A percentile compares a stretch with the other conserved stretches of the same genome.
These are phyloP conservation scores for Solanum etuberosum DNA, from an alignment of 257 asterid species.

Conservation along the genomic window DNA sequence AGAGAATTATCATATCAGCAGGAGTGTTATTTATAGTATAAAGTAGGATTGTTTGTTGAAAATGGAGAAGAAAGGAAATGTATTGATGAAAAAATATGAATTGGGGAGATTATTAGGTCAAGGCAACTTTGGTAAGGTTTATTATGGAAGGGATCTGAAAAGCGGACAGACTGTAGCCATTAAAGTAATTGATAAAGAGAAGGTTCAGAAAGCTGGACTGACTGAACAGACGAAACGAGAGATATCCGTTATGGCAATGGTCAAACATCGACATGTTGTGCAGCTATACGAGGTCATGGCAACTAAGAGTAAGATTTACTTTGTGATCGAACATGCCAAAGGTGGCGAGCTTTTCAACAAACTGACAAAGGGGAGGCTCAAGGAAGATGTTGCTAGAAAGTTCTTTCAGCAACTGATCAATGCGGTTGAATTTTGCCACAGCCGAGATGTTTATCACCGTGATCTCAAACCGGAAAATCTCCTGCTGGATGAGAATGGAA, in stretches of 20 bases:
- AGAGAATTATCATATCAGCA: not conserved
- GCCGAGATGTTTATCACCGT: constrained; percentile 68
- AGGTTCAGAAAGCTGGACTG: constrained; percentile 46
- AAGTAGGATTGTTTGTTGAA: constrained; percentile 2
- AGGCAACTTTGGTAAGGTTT: constrained; percentile 79
- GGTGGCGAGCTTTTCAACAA: constrained; percentile 80
- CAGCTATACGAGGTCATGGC: constrained; percentile 74
- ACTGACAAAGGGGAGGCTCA: constrained; percentile 54
- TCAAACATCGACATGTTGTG: constrained; percentile 45
- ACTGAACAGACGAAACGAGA: constrained; percentile 66
- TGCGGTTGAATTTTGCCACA: constrained; percentile 55
- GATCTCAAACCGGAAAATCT: constrained; percentile 73
- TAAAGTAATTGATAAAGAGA: constrained; percentile 71
- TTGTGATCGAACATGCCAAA: constrained; percentile 62
- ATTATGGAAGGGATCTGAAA: constrained; percentile 47
- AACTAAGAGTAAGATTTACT: constrained; percentile 61
- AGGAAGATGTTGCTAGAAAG: constrained; percentile 46
- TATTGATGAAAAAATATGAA: constrained; percentile 62
- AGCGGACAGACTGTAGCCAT: constrained; percentile 68
- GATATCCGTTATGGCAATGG: constrained; percentile 55
- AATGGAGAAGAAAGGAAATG: constrained; percentile 44
- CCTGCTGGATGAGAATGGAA: constrained; percentile 55
- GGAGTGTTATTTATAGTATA: constrained; percentile 11
- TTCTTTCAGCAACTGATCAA: constrained; percentile 59
- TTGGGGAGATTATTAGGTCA: constrained; percentile 79